These are phyloP conservation scores for Chalciporus chontae DNA, from an alignment of 768 basidiomycete genomes.

Conservation along the genomic window DNA sequence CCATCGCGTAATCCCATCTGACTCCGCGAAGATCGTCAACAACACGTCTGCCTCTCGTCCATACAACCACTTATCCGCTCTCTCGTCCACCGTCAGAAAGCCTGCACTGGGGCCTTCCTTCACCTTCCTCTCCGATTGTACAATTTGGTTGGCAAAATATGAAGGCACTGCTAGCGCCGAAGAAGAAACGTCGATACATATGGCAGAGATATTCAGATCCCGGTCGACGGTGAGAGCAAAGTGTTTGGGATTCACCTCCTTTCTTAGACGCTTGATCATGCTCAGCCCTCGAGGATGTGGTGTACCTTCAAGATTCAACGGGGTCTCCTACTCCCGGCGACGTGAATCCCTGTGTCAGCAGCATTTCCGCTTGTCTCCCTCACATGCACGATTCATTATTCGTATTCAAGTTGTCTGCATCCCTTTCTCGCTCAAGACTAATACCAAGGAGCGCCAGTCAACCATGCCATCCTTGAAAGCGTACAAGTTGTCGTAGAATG, in stretches of 20 bases:
- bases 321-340: conserved; percentile 25
- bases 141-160: conserved; percentile 58
- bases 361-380: not conserved
- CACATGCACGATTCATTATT: not conserved
- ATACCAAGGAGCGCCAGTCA: not conserved
- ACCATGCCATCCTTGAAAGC: conserved; percentile 43
- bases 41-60: conserved; percentile 39
- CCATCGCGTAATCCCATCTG: not conserved
- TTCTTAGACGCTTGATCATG: conserved; percentile 1
- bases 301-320: conserved; percentile 39
- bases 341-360: not conserved
- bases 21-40: conserved; percentile 54
- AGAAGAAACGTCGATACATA: conserved; percentile 23
- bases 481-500: conserved; percentile 37
- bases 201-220: conserved; percentile 43
- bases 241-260: not conserved
- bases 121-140: conserved; percentile 65
- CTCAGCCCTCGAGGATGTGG: conserved; percentile 37
- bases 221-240: conserved; percentile 35
- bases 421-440: not conserved
- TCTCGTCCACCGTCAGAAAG: conserved; percentile 44
- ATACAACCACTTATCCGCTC: conserved; percentile 33
- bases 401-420: not conserved
- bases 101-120: conserved; percentile 78
- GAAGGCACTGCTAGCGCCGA: conserved; percentile 13